Base-by-base conservation (phyloP, 768 basidiomycete species). In the Kwoniella sp. region DNA sequence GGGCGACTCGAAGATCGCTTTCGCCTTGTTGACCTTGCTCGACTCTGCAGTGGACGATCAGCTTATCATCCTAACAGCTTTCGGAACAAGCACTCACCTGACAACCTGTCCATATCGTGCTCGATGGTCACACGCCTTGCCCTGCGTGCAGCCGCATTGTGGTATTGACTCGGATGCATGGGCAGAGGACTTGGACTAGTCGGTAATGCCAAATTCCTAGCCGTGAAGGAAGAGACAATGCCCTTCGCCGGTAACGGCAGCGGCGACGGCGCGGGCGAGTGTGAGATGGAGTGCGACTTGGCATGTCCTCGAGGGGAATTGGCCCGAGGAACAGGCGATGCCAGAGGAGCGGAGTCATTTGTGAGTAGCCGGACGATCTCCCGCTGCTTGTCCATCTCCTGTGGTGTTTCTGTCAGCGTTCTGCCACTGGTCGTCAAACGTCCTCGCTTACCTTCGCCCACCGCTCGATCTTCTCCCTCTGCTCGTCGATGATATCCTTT, bases 71-170 rank as follows among this genome's bases (percentile, higher is more conserved):
- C 27, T 37, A 24, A 2, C 2, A 15, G n/a, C 15, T 24, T 21
- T 19, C 26, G 17, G 40, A 44, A 5, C 33, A 5, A 13, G 7
- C n/a, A 69, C 73, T 64, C 51, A 77, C 75, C 72, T 29, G 70
- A 29, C 50, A 78, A 37, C 12, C 56, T 48, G 24, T 77, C 70
- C 48, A 78, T 73, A 57, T 79, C 78, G 49, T 76, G 70, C 52
- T 79, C 78, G 19, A 79, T 76, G 13, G 78, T 78, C 2, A 76
- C 58, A 24, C 78, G 54, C 58, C 78, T 63, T 5, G 59, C 59
- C 27, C 68, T 73, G n/a, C 71, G 64, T 9, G 67, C 10, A n/a
- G 65, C 56, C 17, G 71, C 48, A 55, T 76, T 77, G 46, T 57
- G 67, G 21, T 63, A 63, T 60, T 77, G 75, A 19, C 52, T 67